phyloP scores from a whole-genome alignment of 2,329 filamentous ascomycete species.

The Sphaerulina populicola region DNA sequence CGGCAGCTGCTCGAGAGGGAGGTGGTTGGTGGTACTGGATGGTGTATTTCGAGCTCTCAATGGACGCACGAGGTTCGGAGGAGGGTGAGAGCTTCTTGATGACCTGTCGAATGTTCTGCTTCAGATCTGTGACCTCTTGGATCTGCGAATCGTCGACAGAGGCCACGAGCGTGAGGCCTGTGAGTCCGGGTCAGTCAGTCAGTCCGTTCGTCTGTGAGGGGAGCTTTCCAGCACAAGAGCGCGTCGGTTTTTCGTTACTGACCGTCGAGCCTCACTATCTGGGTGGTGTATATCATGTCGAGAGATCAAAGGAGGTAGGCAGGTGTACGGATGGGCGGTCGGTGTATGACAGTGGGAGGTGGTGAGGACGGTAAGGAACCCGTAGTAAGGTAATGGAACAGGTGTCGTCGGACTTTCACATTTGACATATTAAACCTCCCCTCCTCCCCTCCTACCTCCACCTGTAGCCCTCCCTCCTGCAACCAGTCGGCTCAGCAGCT shows the following conservation, averaged over 20 bases:
- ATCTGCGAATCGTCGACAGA: constrained; percentile 86
- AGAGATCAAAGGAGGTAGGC: neutral
- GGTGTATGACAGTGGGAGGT: neutral
- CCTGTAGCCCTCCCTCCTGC: too few species aligned
- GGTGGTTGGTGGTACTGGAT: constrained; percentile 60
- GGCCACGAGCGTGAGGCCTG: constrained; percentile 88
- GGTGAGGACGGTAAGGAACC: neutral
- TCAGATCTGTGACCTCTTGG: constrained; percentile 73
- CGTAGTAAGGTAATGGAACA: neutral
- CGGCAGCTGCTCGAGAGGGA: neutral
- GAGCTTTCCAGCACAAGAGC: constrained; percentile 1
- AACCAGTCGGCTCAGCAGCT: too few species aligned
- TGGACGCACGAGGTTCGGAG: constrained; percentile 81
- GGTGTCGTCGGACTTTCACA: constrained; percentile 2
- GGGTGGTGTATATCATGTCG: constrained; percentile 52
- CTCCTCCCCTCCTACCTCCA: too few species aligned
- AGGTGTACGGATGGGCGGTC: neutral
- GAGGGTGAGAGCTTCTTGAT: constrained; percentile 81
- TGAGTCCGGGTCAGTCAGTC: constrained; percentile 17
- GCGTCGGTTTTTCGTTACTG: constrained; percentile 23
- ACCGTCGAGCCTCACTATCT: constrained; percentile 92
- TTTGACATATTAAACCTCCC: too few species aligned
- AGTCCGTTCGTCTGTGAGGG: neutral
- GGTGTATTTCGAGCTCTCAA: constrained; percentile 75
- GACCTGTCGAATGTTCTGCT: constrained; percentile 82